Evolutionary conservation across 2,329 filamentous ascomycete species (phyloP).

Genomic region (Fusarium goolgardi): DNA sequence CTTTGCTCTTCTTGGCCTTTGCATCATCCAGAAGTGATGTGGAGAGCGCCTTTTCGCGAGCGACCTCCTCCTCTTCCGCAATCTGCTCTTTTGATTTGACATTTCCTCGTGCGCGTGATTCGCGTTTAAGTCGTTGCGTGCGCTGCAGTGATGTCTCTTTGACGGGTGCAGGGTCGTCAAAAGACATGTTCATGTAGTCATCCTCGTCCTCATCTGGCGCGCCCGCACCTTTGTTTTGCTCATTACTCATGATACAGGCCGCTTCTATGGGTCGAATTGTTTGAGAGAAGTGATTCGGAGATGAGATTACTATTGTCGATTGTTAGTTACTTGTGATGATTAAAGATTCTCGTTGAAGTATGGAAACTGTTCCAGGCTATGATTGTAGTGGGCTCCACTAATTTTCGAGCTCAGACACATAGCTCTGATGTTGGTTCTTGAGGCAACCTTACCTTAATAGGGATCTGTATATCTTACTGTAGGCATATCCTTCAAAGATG

Average conservation of each 20-base stretch:
- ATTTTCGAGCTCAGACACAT: neutral
- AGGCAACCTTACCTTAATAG: neutral
- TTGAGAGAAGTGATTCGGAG: neutral
- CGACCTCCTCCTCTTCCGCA: slow-evolving; percentile 76
- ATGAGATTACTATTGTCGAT: neutral
- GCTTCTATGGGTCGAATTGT: too few species aligned
- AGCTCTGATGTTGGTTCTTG: neutral
- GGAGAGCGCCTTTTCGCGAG: slow-evolving; percentile 80
- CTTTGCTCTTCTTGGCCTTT: slow-evolving; percentile 77
- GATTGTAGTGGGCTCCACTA: slow-evolving; percentile 24
- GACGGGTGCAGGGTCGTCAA: slow-evolving; percentile 73
- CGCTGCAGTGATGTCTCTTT: slow-evolving; percentile 66
- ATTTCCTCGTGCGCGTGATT: slow-evolving; percentile 75
- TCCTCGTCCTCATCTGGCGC: slow-evolving; percentile 76
- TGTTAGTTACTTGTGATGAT: slow-evolving; percentile 5
- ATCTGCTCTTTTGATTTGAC: slow-evolving; percentile 86
- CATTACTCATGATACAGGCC: slow-evolving; percentile 14
- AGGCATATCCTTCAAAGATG: neutral
- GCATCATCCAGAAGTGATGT: slow-evolving; percentile 74
- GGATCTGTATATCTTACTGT: neutral
- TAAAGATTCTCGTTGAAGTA: slow-evolving; percentile 11
- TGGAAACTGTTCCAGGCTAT: neutral
- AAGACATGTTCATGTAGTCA: slow-evolving; percentile 98
- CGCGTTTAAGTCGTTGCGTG: slow-evolving; percentile 64
- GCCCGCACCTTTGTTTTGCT: slow-evolving; percentile 25